These are phyloP conservation scores for Colletotrichum euphorbiae DNA, from an alignment of 2,329 filamentous ascomycete genomes.

Conservation along the genomic window DNA sequence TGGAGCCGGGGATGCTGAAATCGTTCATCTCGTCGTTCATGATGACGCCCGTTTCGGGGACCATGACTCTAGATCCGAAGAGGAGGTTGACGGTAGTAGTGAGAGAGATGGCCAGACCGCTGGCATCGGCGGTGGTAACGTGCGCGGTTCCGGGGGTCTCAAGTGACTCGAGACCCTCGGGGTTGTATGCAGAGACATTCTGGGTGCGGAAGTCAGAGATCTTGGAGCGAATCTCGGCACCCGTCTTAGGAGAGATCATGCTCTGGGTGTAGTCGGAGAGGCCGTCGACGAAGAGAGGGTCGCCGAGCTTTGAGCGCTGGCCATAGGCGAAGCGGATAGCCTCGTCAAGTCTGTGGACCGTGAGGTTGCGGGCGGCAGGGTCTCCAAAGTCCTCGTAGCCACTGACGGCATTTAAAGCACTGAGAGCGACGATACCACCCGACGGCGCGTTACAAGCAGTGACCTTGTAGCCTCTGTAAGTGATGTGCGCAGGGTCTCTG, in stretches of 20 bases:
- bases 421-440: slow-evolving; percentile 77
- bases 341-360: slow-evolving; percentile 84
- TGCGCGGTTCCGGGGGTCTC: slow-evolving; percentile 77
- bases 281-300: slow-evolving; percentile 75
- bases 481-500: slow-evolving; percentile 69
- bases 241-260: slow-evolving; percentile 72
- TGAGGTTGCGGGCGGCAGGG: slow-evolving; percentile 64
- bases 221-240: slow-evolving; percentile 62
- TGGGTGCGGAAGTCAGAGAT: slow-evolving; percentile 56
- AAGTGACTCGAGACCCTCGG: slow-evolving; percentile 57
- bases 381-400: slow-evolving; percentile 76
- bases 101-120: slow-evolving; percentile 78
- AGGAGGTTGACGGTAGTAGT: slow-evolving; percentile 86
- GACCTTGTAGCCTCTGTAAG: slow-evolving; percentile 78
- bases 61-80: slow-evolving; percentile 80
- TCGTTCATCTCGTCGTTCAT: slow-evolving; percentile 76
- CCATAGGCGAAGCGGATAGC: slow-evolving; percentile 87
- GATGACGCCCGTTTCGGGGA: slow-evolving; percentile 85
- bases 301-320: slow-evolving; percentile 77
- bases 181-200: slow-evolving; percentile 58
- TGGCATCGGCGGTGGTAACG: slow-evolving; percentile 74
- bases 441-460: slow-evolving; percentile 77
- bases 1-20: slow-evolving; percentile 79
- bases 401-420: slow-evolving; percentile 79
- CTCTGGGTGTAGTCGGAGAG: slow-evolving; percentile 71